Percentiles rank a stretch among this genome's conserved stretches.
These are phyloP conservation scores for Limonium bicolor DNA, from an alignment of 148 eudicot species.

Conservation along the genomic window DNA sequence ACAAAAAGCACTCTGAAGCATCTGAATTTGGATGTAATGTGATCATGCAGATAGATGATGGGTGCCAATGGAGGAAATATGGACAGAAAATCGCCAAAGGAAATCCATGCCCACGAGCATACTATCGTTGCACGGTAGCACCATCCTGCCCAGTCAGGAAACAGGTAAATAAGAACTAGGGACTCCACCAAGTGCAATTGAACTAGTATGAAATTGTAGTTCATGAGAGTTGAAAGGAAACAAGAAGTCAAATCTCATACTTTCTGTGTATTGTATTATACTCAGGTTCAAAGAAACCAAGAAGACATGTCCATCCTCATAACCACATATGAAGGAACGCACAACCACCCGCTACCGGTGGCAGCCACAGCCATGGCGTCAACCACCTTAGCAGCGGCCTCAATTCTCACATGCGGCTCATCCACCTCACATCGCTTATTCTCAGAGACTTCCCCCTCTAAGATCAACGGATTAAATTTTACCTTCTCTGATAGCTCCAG, in stretches of 20 bases:
- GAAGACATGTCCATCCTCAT: conserved; percentile 57
- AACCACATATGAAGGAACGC: conserved; percentile 77
- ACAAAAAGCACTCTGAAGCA: no score
- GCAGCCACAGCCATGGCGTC: conserved; percentile 79
- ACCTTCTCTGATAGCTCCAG: conserved; percentile 18
- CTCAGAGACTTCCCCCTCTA: conserved; percentile 10
- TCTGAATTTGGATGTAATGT: no score
- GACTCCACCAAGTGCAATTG: background rate
- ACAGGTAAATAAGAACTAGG: conserved; percentile 69
- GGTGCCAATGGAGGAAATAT: conserved; percentile 69
- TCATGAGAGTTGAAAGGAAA: background rate
- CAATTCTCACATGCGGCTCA: conserved; percentile 56
- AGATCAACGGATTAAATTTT: conserved; percentile 23
- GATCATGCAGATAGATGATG: conserved; percentile 55
- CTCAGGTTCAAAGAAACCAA: conserved; percentile 58
- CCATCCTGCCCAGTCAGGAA: conserved; percentile 84
- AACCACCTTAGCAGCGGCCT: conserved; percentile 72
- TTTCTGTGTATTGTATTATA: background rate
- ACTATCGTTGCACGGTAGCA: conserved; percentile 82
- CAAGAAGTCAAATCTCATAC: no score
- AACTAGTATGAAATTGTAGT: background rate
- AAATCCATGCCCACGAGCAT: conserved; percentile 62
- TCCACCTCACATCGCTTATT: conserved; percentile 34
- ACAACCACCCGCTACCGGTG: conserved; percentile 52
- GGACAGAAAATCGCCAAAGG: conserved; percentile 73